phyloP scores from a whole-genome alignment of 495 filamentous ascomycete species.

The Trichocladium uniseriatum region DNA sequence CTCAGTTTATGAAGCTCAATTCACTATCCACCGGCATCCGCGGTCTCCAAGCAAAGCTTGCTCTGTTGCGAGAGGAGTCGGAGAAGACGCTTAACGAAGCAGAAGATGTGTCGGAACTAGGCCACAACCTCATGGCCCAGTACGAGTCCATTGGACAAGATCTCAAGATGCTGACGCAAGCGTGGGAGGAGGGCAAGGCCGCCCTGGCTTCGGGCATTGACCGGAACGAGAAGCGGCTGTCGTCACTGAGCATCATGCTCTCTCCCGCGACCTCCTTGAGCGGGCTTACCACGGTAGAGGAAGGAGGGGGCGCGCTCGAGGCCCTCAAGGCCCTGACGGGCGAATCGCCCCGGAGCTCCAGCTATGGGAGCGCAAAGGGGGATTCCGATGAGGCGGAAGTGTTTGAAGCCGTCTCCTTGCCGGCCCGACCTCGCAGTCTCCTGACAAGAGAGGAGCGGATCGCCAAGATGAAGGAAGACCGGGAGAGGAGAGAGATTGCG shows the following conservation, averaged over 20 bases:
- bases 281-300: conserved; percentile 74
- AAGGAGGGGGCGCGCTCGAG: conserved; percentile 59
- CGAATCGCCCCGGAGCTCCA: conserved; percentile 37
- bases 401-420: conserved; percentile 80
- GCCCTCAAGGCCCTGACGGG: conserved; percentile 70
- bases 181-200: conserved; percentile 82
- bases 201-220: conserved; percentile 67
- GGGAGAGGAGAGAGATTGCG: conserved; percentile 55
- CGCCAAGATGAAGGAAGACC: conserved; percentile 78
- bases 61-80: conserved; percentile 83
- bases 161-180: conserved; percentile 69
- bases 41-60: conserved; percentile 89
- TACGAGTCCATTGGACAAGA: conserved; percentile 93
- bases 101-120: conserved; percentile 63
- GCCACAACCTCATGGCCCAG: conserved; percentile 67
- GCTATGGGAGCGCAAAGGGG: conserved; percentile 18
- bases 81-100: conserved; percentile 64
- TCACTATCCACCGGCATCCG: conserved; percentile 84
- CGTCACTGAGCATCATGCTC: conserved; percentile 57
- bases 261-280: conserved; percentile 75
- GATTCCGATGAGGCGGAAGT: conserved; percentile 61
- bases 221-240: conserved; percentile 57
- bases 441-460: conserved; percentile 84
- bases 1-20: conserved; percentile 76
- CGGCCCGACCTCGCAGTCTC: conserved; percentile 57